Base-by-base conservation (phyloP, 2,329 filamentous ascomycete species). In the Samsoniella hepiali region DNA sequence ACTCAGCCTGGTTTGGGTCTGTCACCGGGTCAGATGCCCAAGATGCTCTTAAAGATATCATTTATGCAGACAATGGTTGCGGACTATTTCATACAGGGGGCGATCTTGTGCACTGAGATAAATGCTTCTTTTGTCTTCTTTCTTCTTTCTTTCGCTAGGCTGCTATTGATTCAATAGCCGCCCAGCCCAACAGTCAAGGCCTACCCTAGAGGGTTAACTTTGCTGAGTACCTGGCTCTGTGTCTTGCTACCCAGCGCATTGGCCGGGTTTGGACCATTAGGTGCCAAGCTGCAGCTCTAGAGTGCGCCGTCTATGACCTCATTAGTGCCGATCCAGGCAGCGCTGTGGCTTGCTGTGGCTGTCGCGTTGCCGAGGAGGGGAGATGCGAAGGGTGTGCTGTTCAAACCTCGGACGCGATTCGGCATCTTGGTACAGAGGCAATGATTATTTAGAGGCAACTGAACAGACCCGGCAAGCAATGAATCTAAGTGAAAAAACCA, bases 251-350 rank as follows among this genome's bases (percentile, higher is more conserved):
- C 7, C 11, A 38, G 45, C 27, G 4, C 45, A 29, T 44, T 11
- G 40, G n/a, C 22, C 32, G 34, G 40, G 54, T n/a, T 56, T 56
- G 32, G 54, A 38, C 38, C 29, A 13, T 29, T 22, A 3, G 50
- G 32, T 44, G 36, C 53, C 53, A 55, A 55, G 54, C 54, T 56
- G 7, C 36, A 42, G 22, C 27, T 32, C 38, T 56, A 34, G 10
- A 10, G 7, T 44, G 54, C 29, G 13, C 54, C 15, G 38, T 42
- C 54, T 32, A 44, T 56, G 54, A 56, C 54, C 54, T 56, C 54
- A 56, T 56, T 29, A 32, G 54, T 56, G 54, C 54, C 54, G 54
- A 56, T 44, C 54, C 27, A 6, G 44, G 38, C n/a, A 38, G 50
- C 13, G 38, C 34, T 36, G 51, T 54, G 51, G 51, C 51, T 54